Evolutionary conservation across 805 yeast species (phyloP).

Genomic region (Barnettozyma vustinii): DNA sequence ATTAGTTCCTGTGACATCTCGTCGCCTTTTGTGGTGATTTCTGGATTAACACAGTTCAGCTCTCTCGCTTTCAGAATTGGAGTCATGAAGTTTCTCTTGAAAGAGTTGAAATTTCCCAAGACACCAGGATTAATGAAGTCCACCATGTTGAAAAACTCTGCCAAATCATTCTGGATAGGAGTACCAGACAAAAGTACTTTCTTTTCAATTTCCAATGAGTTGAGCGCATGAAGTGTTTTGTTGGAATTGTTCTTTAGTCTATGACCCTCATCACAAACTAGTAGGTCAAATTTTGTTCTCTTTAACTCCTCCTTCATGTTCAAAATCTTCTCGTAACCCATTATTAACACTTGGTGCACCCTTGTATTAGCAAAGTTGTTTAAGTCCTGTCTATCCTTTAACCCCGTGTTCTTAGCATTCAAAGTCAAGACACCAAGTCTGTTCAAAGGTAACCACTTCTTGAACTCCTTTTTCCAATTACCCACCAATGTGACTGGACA

Average conservation of each 20-base stretch:
- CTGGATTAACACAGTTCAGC: conserved; percentile 46
- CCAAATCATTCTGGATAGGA: conserved; percentile 88
- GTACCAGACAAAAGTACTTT: conserved; percentile 79
- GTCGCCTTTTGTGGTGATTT: conserved; percentile 50
- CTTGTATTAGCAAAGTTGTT: conserved; percentile 43
- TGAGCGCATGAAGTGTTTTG: conserved; percentile 62
- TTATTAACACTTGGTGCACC: conserved; percentile 76
- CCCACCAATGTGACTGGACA: conserved; percentile 88
- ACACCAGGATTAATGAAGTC: conserved; percentile 84
- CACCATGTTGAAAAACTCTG: conserved; percentile 74
- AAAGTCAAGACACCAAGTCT: conserved; percentile 61
- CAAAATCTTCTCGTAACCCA: conserved; percentile 82
- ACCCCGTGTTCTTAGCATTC: conserved; percentile 41
- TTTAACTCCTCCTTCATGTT: conserved; percentile 46
- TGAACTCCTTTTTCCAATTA: conserved; percentile 86
- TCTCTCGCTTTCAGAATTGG: conserved; percentile 77
- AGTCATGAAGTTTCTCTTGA: conserved; percentile 55
- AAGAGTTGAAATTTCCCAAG: conserved; percentile 54
- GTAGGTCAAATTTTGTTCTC: conserved; percentile 46
- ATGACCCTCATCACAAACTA: conserved; percentile 93
- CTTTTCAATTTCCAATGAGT: conserved; percentile 32
- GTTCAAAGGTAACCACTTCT: conserved; percentile 68
- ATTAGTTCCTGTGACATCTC: conserved; percentile 59
- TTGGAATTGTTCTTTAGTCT: conserved; percentile 71
- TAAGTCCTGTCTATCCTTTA: conserved; percentile 38